These are phyloP conservation scores for Diaporthe helianthi DNA, from an alignment of 2,329 filamentous ascomycete species.

Conservation along the genomic window DNA sequence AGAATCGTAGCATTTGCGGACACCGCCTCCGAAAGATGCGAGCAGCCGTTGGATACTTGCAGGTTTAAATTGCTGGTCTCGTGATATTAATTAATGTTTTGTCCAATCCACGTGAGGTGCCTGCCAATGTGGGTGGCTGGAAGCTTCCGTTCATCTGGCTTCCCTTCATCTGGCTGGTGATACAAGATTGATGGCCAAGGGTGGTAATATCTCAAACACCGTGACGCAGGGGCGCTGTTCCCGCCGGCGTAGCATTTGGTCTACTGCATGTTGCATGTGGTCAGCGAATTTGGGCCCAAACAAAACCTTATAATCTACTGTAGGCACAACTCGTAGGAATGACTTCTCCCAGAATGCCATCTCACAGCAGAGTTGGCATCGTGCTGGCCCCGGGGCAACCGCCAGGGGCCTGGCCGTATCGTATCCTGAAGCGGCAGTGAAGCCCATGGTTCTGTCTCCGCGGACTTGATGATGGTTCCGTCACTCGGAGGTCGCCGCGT, in stretches of 20 bases:
- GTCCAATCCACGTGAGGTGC: not conserved
- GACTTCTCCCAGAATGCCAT: not conserved
- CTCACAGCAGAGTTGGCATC: not conserved
- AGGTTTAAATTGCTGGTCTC: not conserved
- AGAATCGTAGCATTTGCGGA: not conserved
- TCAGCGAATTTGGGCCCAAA: not conserved
- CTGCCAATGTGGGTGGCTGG: not conserved
- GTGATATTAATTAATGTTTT: not conserved
- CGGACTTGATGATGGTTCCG: not conserved
- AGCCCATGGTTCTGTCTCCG: not conserved
- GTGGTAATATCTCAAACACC: conserved; percentile 19
- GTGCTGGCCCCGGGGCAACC: no score
- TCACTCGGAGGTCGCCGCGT: conserved; percentile 1
- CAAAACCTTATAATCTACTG: no score
- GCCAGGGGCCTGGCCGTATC: no score
- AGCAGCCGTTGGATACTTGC: not conserved
- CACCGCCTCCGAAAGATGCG: not conserved
- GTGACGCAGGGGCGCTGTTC: not conserved
- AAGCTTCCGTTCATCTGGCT: not conserved
- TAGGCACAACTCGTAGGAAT: not conserved
- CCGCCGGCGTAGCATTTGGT: not conserved
- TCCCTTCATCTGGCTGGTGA: not conserved
- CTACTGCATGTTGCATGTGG: no score
- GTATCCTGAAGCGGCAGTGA: no score
- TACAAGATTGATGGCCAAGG: not conserved